Conservation (phyloP, 179 eudicot genomes). For the Amaranthus tricolor region DNA sequence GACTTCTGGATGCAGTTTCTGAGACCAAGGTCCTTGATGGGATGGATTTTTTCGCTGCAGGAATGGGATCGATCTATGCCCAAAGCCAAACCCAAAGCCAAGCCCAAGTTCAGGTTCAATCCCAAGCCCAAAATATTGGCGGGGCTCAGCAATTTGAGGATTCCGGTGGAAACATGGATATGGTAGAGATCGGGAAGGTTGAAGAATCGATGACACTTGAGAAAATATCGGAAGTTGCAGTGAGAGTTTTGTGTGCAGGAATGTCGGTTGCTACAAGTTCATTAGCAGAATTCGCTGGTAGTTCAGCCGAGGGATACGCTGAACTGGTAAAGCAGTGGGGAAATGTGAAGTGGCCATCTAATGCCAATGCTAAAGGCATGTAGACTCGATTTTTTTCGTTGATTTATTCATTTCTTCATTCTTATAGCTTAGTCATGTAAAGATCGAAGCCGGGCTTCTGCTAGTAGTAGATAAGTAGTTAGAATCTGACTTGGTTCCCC, state of each 20-base stretch:
- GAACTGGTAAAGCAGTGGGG: conserved; percentile 67
- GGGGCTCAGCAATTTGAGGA: conserved; percentile 57
- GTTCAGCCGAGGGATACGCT: conserved; percentile 81
- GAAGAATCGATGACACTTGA: conserved; percentile 71
- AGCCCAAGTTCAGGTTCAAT: conserved; percentile 5
- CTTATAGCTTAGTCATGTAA: conserved; percentile 35
- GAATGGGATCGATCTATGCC: conserved; percentile 84
- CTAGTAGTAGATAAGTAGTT: conserved; percentile 11
- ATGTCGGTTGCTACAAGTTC: conserved; percentile 91
- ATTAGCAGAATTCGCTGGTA: conserved; percentile 67
- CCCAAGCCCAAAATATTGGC: conserved; percentile 15
- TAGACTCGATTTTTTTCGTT: conserved; percentile 11
- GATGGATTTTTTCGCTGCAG: conserved; percentile 80
- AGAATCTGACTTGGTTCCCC: conserved; percentile 3
- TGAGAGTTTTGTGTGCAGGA: conserved; percentile 89
- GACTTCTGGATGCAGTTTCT: conserved; percentile 51
- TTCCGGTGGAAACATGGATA: conserved; percentile 42
- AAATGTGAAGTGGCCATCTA: conserved; percentile 46
- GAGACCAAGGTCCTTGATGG: conserved; percentile 82
- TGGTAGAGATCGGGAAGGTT: conserved; percentile 59
- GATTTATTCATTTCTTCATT: neutral
- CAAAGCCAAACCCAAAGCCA: conserved; percentile 54
- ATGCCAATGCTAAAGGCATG: conserved; percentile 25
- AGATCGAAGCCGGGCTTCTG: conserved; percentile 14
- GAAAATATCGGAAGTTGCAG: conserved; percentile 88